Percentiles rank a stretch among this genome's conserved stretches.
Evolutionary conservation across 371 early-diverging fungal species (phyloP).

Genomic region (Mucor irregularis): DNA sequence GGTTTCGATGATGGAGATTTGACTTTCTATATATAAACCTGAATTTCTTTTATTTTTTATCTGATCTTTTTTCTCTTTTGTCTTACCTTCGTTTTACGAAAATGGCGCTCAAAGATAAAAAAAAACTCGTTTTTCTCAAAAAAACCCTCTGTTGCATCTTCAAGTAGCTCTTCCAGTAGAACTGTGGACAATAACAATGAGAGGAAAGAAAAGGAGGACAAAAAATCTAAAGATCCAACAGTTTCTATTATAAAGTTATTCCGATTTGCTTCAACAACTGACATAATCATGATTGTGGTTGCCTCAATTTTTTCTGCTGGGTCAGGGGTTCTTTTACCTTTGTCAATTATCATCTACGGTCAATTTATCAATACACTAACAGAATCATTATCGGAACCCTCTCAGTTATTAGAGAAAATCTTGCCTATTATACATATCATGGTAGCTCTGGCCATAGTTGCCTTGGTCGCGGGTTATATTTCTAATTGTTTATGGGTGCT

Average conservation of each 20-base stretch:
- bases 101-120: no score
- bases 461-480: slow-evolving; percentile 29
- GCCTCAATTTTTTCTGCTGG: slow-evolving; percentile 27
- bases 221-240: slow-evolving; percentile 27
- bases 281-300: slow-evolving; percentile 24
- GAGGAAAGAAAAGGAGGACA: slow-evolving; percentile 26
- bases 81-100: no score
- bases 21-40: no score
- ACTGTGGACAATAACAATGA: no score
- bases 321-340: slow-evolving; percentile 38
- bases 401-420: slow-evolving; percentile 5
- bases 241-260: slow-evolving; percentile 33
- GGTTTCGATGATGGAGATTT: no score
- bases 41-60: no score
- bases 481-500: slow-evolving; percentile 40
- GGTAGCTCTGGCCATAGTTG: slow-evolving; percentile 37
- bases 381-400: neutral
- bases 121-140: no score
- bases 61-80: no score
- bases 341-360: slow-evolving; percentile 39
- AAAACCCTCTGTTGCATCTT: no score
- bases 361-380: slow-evolving; percentile 18
- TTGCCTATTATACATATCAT: slow-evolving; percentile 31
- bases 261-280: slow-evolving; percentile 31
- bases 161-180: no score